A percentile compares a stretch with the other conserved stretches of the same genome.
phyloP scores from a whole-genome alignment of 352 stramenopile species.

The Phytophthora lateralis region DNA sequence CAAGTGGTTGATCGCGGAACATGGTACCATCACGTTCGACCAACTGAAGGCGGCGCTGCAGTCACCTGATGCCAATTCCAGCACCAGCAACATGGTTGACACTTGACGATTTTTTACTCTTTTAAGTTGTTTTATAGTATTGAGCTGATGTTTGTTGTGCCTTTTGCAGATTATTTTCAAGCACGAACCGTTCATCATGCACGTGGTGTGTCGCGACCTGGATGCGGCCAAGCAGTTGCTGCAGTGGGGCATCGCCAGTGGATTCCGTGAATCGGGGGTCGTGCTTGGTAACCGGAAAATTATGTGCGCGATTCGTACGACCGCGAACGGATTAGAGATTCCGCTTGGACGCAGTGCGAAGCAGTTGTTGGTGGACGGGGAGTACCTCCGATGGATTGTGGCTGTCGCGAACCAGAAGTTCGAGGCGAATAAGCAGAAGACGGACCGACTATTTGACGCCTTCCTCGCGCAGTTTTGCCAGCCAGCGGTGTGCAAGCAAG shows the following conservation, averaged over 20 bases:
- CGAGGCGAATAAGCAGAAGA: conserved; percentile 72
- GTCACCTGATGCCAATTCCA: conserved; percentile 36
- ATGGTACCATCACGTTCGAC: conserved; percentile 69
- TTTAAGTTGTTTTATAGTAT: background rate
- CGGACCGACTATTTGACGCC: conserved; percentile 65
- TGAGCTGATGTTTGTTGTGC: conserved; percentile 1
- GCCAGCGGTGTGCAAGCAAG: background rate
- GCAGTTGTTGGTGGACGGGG: conserved; percentile 66
- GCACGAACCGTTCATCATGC: conserved; percentile 93
- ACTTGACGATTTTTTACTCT: background rate
- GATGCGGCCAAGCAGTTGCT: conserved; percentile 80
- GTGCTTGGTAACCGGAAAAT: conserved; percentile 88
- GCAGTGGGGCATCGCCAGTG: conserved; percentile 80
- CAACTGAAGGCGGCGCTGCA: conserved; percentile 65
- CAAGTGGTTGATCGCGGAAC: conserved; percentile 88
- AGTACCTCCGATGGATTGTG: conserved; percentile 79
- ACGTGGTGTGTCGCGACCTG: conserved; percentile 87
- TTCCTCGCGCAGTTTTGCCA: conserved; percentile 57
- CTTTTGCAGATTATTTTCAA: conserved; percentile 81
- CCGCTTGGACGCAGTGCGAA: conserved; percentile 62
- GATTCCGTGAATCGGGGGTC: conserved; percentile 91
- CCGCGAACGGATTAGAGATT: conserved; percentile 87
- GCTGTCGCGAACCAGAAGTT: conserved; percentile 89
- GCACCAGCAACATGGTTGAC: conserved; percentile 67
- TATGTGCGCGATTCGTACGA: conserved; percentile 92